Evolutionary conservation across 139 green algal species (phyloP), one percentile per base, ranked within the genome.

Genomic region (Chlamydomonas sp.): DNA sequence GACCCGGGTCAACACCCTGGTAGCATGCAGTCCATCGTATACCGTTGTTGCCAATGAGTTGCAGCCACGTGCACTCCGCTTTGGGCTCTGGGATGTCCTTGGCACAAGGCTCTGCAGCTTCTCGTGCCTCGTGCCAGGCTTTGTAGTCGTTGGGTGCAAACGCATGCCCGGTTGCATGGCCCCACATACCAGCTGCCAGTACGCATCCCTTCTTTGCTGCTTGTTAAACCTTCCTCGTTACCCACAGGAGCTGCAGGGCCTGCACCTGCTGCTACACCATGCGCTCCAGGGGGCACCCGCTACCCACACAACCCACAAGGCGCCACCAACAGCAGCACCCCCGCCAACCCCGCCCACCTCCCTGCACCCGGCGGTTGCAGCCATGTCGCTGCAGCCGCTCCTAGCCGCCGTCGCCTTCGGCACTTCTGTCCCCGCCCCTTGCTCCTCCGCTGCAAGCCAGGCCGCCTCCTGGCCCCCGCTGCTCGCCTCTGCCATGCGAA

Each of bases 331-430:
- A 17, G 3, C 49, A 49, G 18, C n/a, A 49, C 4, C 81, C 12
- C 2, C 81, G 77, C 6, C 79, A 12, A 4, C 63, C 6, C 1
- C 63, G 60, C 31, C 63, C 1, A 18, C 0, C 18, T 15, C n/a
- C 16, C n/a, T 18, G 49, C 5, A 16, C 49, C 68, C 59, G 16
- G 63, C 78, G 61, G 87, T 78, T 20, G 74, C 80, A 15, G 80
- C 73, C 0, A 18, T 87, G 74, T 57, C 78, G 20, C 75, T 87
- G 15, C 80, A 87, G 63, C 87, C 87, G 10, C 63, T 90, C 12
- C 87, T 90, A 59, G 75, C 73, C 0, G 66, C 73, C 5, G 57
- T 90, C 0, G 87, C 87, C 15, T 90, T 84, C 63, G 75, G 87
- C 64, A 83, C 80, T 9, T 31, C 74, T 61, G 59, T 72, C 12